phyloP scores from a whole-genome alignment of 164 flowering plant species.

The Vitis rupestris region DNA sequence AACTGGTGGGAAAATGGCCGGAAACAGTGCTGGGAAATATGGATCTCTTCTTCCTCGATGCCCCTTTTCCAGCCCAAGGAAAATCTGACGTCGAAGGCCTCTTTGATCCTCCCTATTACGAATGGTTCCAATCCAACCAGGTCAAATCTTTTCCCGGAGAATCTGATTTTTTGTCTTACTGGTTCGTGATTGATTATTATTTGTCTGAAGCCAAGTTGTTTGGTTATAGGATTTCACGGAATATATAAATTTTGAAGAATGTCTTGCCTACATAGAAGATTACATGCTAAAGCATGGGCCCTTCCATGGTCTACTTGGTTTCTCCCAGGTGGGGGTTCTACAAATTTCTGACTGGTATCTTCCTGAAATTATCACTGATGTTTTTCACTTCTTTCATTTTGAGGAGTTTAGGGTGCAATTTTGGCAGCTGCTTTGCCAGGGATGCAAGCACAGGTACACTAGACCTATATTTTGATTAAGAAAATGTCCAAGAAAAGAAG shows the following conservation, averaged over 20 bases:
- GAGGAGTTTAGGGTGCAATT: slow-evolving; percentile 36
- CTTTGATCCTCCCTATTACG: slow-evolving; percentile 55
- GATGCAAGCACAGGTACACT: slow-evolving; percentile 26
- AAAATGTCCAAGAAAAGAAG: too few relatives aligned
- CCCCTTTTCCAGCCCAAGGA: slow-evolving; percentile 42
- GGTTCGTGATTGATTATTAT: neutral
- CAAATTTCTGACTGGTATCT: neutral
- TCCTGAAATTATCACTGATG: neutral
- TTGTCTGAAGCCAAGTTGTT: neutral
- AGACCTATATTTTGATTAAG: neutral
- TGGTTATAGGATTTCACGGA: slow-evolving; percentile 30
- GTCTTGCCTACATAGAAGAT: slow-evolving; percentile 38
- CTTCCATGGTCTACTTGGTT: slow-evolving; percentile 48
- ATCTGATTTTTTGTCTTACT: neutral
- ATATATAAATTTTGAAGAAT: slow-evolving; percentile 37
- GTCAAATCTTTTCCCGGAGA: slow-evolving; percentile 9
- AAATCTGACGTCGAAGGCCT: slow-evolving; percentile 42
- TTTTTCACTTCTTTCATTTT: neutral
- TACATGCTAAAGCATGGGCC: slow-evolving; percentile 46
- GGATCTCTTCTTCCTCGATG: slow-evolving; percentile 46
- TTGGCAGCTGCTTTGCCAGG: slow-evolving; percentile 38
- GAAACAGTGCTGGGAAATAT: slow-evolving; percentile 29
- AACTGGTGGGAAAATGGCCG: slow-evolving; percentile 35
- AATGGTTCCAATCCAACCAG: slow-evolving; percentile 48
- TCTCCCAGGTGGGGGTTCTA: slow-evolving; percentile 35